phyloP scores from a whole-genome alignment of 2,329 filamentous ascomycete species.

The Cladosporium sp. region DNA sequence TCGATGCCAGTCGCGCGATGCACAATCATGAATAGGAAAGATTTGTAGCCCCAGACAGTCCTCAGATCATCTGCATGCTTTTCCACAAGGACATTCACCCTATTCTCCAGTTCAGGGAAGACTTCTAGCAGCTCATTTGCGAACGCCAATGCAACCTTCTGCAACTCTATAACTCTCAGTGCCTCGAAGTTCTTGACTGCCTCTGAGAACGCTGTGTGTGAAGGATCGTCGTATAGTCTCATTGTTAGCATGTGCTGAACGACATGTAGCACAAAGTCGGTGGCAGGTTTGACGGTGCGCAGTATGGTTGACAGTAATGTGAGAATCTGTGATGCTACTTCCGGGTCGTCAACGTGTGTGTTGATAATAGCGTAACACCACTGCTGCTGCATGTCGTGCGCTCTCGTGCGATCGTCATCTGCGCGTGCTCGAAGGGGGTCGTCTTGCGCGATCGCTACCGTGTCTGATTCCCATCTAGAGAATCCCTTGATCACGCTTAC shows the following conservation, averaged over 20 bases:
- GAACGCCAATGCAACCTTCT: conserved; percentile 84
- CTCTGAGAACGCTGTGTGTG: conserved; percentile 73
- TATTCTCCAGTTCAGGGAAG: conserved; percentile 79
- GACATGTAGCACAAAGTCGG: conserved; percentile 74
- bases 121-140: conserved; percentile 81
- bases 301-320: conserved; percentile 28
- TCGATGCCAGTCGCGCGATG: conserved; percentile 79
- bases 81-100: conserved; percentile 74
- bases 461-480: conserved; percentile 65
- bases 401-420: conserved; percentile 58
- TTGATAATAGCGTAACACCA: conserved; percentile 71
- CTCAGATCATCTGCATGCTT: conserved; percentile 74
- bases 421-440: conserved; percentile 46
- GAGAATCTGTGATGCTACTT: conserved; percentile 29
- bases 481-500: conserved; percentile 87
- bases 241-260: conserved; percentile 87
- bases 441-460: conserved; percentile 35
- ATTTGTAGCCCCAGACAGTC: conserved; percentile 78
- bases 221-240: conserved; percentile 67
- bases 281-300: conserved; percentile 23
- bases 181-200: conserved; percentile 84
- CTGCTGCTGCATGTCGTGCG: conserved; percentile 40
- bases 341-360: conserved; percentile 59
- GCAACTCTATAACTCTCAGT: conserved; percentile 80
- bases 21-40: conserved; percentile 88